Evolutionary conservation across 2,329 filamentous ascomycete species (phyloP).

Genomic region (Aspergillus pseudoviridinutans): DNA sequence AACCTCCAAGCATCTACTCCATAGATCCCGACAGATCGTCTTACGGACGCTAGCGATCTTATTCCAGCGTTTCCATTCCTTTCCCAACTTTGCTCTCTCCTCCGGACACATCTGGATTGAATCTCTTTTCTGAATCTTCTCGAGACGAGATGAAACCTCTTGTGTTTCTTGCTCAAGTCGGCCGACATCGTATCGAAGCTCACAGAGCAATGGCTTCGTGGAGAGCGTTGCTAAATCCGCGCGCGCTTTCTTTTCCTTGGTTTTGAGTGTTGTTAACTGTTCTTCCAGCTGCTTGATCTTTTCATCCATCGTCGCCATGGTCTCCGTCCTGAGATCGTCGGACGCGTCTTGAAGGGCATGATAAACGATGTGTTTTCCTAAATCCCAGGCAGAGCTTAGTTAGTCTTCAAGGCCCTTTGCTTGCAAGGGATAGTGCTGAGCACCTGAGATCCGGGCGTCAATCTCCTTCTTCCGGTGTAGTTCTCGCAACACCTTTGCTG

Average conservation of each 20-base stretch:
- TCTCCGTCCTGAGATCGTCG: constrained; percentile 46
- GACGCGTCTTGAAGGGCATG: constrained; percentile 52
- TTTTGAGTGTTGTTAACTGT: constrained; percentile 42
- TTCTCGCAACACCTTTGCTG: constrained; percentile 60
- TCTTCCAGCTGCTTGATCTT: constrained; percentile 46
- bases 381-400: background rate
- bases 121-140: constrained; percentile 39
- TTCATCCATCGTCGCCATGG: constrained; percentile 48
- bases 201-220: constrained; percentile 48
- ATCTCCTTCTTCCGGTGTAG: constrained; percentile 58
- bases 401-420: background rate
- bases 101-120: constrained; percentile 42
- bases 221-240: constrained; percentile 44
- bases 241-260: constrained; percentile 49
- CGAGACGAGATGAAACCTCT: constrained; percentile 39
- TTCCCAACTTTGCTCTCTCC: constrained; percentile 46
- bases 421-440: constrained; percentile 5
- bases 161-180: constrained; percentile 44
- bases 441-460: constrained; percentile 53
- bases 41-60: constrained; percentile 38
- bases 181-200: constrained; percentile 45
- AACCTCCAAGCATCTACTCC: constrained; percentile 46
- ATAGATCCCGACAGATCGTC: constrained; percentile 50
- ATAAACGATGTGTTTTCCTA: constrained; percentile 61
- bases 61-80: constrained; percentile 46